Percentiles rank a stretch among this genome's conserved stretches.
These are phyloP conservation scores for Anisodus acutangulus DNA, from an alignment of 257 asterid species.

Conservation along the genomic window DNA sequence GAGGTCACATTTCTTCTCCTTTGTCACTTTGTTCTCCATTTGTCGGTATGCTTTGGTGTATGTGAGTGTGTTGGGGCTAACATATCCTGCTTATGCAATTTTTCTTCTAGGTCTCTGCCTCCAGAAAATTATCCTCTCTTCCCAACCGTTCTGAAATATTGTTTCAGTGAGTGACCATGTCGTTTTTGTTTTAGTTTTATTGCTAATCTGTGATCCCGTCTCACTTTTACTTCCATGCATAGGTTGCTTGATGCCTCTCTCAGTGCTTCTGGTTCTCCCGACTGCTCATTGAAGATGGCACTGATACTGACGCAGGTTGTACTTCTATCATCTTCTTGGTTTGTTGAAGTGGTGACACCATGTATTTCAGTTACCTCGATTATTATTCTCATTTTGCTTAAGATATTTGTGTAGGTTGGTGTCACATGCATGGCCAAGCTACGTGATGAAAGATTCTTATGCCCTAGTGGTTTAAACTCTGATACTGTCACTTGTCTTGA, in stretches of 20 bases:
- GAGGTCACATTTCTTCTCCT: conserved; percentile 60
- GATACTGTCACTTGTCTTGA: conserved; percentile 78
- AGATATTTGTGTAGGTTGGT: conserved; percentile 66
- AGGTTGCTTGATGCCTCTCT: conserved; percentile 89
- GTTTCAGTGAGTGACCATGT: conserved; percentile 68
- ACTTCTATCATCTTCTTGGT: conserved; percentile 24
- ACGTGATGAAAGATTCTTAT: conserved; percentile 80
- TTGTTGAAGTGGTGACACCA: background rate
- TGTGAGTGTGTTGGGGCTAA: conserved; percentile 10
- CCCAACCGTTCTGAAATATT: conserved; percentile 73
- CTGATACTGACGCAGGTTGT: conserved; percentile 82
- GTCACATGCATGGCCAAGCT: conserved; percentile 97
- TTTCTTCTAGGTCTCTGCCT: conserved; percentile 67
- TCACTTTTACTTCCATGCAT: conserved; percentile 32
- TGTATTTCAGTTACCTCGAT: background rate
- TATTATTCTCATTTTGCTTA: conserved; percentile 18
- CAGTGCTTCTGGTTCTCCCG: conserved; percentile 79
- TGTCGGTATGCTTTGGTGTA: background rate
- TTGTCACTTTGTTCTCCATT: conserved; percentile 16
- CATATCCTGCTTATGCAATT: conserved; percentile 33
- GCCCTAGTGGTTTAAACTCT: conserved; percentile 72
- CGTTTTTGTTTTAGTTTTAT: conserved; percentile 20
- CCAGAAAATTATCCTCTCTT: conserved; percentile 74
- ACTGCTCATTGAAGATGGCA: conserved; percentile 92
- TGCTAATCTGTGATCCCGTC: conserved; percentile 23